Conservation (phyloP, 257 asterid genomes). For the Jasminum sambac region DNA sequence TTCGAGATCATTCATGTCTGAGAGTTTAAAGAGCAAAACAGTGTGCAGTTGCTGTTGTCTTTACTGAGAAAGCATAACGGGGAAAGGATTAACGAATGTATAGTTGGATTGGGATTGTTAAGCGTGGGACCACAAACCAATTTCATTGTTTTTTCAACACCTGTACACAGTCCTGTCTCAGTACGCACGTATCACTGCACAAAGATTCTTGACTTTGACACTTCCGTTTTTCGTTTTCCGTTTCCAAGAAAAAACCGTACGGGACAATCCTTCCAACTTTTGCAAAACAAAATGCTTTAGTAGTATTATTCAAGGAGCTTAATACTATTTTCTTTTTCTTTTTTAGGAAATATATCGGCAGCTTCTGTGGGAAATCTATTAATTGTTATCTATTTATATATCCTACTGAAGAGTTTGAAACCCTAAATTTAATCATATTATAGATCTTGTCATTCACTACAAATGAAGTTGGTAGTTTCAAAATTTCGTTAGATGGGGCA, state of each 20-base stretch:
- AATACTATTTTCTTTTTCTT: too few species aligned
- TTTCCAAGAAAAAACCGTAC: background rate
- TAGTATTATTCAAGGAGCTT: too few species aligned
- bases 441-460: too few species aligned
- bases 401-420: too few species aligned
- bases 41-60: constrained; percentile 25
- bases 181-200: background rate
- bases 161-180: background rate
- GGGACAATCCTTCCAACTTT: too few species aligned
- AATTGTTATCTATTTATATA: too few species aligned
- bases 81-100: constrained; percentile 11
- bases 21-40: constrained; percentile 12
- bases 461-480: too few species aligned
- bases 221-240: background rate
- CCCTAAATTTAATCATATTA: too few species aligned
- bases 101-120: background rate
- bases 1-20: constrained; percentile 31
- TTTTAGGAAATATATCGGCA: too few species aligned
- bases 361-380: too few species aligned
- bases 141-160: background rate
- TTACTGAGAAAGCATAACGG: constrained; percentile 18
- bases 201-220: constrained; percentile 1
- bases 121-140: constrained; percentile 33
- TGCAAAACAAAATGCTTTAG: too few species aligned
- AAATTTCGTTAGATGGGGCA: too few species aligned